A percentile compares a stretch with the other conserved stretches of the same genome.
These are phyloP conservation scores for Xylaria sp. DNA, from an alignment of 2,329 filamentous ascomycete genomes.

Conservation along the genomic window DNA sequence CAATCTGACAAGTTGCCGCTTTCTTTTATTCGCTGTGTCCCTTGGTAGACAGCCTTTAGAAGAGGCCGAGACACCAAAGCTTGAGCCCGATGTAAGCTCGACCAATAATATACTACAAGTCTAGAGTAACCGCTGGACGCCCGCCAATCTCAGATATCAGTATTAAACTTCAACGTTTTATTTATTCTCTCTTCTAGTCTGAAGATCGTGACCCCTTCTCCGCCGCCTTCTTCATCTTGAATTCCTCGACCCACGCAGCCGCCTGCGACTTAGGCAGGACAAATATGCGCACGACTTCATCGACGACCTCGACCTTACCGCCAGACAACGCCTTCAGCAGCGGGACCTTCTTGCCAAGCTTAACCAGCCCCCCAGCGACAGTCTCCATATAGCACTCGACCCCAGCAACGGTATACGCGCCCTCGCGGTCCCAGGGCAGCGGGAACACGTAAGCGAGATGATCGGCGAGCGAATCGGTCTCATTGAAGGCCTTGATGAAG, in stretches of 20 bases:
- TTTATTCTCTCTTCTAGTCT: neutral
- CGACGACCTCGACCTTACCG: slow-evolving; percentile 86
- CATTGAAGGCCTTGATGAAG: slow-evolving; percentile 87
- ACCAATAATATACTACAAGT: too few species aligned
- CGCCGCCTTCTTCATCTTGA: slow-evolving; percentile 77
- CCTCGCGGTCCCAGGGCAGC: slow-evolving; percentile 81
- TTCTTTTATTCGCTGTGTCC: too few species aligned
- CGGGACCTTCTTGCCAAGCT: slow-evolving; percentile 86
- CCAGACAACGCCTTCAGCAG: slow-evolving; percentile 78
- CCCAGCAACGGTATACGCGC: slow-evolving; percentile 54
- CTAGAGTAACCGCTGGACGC: too few species aligned
- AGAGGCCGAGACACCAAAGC: too few species aligned
- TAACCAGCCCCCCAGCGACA: slow-evolving; percentile 79
- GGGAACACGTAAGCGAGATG: slow-evolving; percentile 90
- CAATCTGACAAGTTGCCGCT: too few species aligned
- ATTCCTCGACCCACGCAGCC: slow-evolving; percentile 82
- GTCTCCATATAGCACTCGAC: slow-evolving; percentile 96
- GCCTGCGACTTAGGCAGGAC: slow-evolving; percentile 80
- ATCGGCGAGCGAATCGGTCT: slow-evolving; percentile 78
- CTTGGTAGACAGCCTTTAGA: too few species aligned
- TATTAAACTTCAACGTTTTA: neutral
- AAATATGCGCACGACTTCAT: slow-evolving; percentile 84
- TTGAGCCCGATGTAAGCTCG: too few species aligned
- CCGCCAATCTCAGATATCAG: neutral
- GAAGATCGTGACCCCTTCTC: slow-evolving; percentile 50